Base-by-base conservation (phyloP, 805 yeast species). In the Yamadazyma olivae region DNA sequence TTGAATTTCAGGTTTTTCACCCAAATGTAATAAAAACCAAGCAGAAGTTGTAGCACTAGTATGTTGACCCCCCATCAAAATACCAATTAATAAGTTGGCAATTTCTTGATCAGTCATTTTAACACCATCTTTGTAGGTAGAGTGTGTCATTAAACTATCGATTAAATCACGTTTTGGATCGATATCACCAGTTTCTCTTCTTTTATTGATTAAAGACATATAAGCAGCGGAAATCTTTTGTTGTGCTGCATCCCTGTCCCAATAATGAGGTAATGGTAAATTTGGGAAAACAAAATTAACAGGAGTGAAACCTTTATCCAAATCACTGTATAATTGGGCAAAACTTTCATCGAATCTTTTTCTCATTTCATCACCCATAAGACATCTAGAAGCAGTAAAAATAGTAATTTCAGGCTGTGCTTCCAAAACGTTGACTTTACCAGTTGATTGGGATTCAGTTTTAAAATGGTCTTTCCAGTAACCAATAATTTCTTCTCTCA, bases 1-100 rank as follows among this genome's bases (percentile, higher is more conserved):
- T 68, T 88, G 96, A 43, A 91, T 67, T 27, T 85, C 83, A 30
- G 95, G 95, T 53, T 78, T 72, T 52, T 83, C 95, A 47, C 89
- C 97, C 43, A 93, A 73, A 57, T 93, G 98, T 46, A 93, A 74
- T 56, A 93, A 69, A 54, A 81, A 80, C 99, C 99, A 93, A 13
- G 97, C 84, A 27, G 95, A 85, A 16, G 99, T 93, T 17, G 98
- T 77, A 29, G 98, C 93, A 45, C 95, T 84, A 18, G 99, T 93
- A 63, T 93, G 99, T 70, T 93, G 99, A 45, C 99, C 99, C 53
- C 99, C 99, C 99, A 93, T 93, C 43, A 93, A 73, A 37, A 93
- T 83, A 61, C 98, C 99, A 62, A 93, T 46, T 60, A 89, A 70
- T 61, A 93, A 71, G 64, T 90, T 85, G 33, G 98, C 93, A 55